Base-by-base conservation (phyloP, 2,329 filamentous ascomycete genomes). In the Mycosphaerelloides madeirae region DNA sequence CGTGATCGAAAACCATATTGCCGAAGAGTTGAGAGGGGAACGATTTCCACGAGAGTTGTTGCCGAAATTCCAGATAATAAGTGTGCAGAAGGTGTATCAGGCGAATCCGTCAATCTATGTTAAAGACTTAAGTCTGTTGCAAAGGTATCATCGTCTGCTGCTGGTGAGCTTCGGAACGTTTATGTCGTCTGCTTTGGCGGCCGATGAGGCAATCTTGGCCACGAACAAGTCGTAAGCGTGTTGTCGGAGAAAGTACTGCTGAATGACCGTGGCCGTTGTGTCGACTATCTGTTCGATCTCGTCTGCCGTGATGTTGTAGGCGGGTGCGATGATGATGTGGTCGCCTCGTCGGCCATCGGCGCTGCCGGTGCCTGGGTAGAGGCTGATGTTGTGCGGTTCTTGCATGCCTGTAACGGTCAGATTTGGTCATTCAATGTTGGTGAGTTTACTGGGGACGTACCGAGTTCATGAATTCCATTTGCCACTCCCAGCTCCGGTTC, bases 321-420 rank as follows among this genome's bases (percentile, higher is more conserved):
- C 75, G 4, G 85, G 85, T 1, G 83, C 77, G 9, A 90, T 57
- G 19, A 89, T 71, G 29, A 87, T 68, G 61, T 87, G 83, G 57
- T 90, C 85, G 8, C 85, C 84, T 1, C 61, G 60, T n/a, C 62
- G 58, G 1, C 76, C 71, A 34, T 85, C 80, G 0, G 70, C 77
- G 0, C 79, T 80, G 1, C 83, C 83, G 0, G 68, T 67, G 0
- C 81, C 82, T 1, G 80, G 79, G 58, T 87, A 87, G 2, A 87
- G 57, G 3, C 74, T 74, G 50, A 85, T 76, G 43, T 69, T 71
- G 55, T 76, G 72, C 3, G 65, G 63, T 12, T 61, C 50, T 37
- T 62, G 58, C 49, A 72, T 61, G 18, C 67, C 71, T 74, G 43
- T 19, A 25, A 25, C 22, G 22, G 22, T 25, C 22, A 25, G 22